Base-by-base conservation (phyloP, 441 rosid genomes). In the Pelargonium citronellum region DNA sequence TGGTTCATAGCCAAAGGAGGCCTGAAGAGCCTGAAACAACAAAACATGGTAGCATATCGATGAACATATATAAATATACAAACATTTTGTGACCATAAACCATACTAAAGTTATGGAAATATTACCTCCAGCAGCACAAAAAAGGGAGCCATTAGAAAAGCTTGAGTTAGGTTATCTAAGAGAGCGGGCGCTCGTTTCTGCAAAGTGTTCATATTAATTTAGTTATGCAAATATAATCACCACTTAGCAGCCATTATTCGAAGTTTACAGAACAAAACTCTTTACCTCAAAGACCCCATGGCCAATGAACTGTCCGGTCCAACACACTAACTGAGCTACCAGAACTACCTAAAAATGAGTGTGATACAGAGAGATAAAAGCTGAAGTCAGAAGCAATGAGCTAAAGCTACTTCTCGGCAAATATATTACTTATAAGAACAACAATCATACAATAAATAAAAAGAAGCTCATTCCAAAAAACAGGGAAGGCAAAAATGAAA, bases 121-220 rank as follows among this genome's bases (percentile, higher is more conserved):
- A 69, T 75, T 78, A 85, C 90, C 92, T 88, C 92, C 61, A 88
- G 74, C 51, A 84, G 78, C 65, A 88, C 89, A 73, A 88, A 84
- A 78, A 86, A 88, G 67, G 89, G 88, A 77, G 92, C 90, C 87
- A 84, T 86, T 70, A 87, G 0, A 58, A 88, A 76, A 57, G 92
- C 90, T 76, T 88, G 90, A 58, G 49, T 43, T 43, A 88, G 86
- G 79, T 86, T 85, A 82, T 88, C 90, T 64, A 83, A 62, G 30
- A 85, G 84, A 63, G 92, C 87, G 0, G 92, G 92, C 12, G 90
- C 87, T 77, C 87, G 85, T 76, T 77, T 85, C 89, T 83, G 84
- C 73, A 72, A 43, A 39, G 64, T 49, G 69, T 58, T 4, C 19
- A 60, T 55, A 34, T 27, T 57, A 49, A 49, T 49, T 13, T 1